These are phyloP conservation scores for Penicillium olsonii DNA, from an alignment of 2,329 filamentous ascomycete genomes.

Conservation along the genomic window DNA sequence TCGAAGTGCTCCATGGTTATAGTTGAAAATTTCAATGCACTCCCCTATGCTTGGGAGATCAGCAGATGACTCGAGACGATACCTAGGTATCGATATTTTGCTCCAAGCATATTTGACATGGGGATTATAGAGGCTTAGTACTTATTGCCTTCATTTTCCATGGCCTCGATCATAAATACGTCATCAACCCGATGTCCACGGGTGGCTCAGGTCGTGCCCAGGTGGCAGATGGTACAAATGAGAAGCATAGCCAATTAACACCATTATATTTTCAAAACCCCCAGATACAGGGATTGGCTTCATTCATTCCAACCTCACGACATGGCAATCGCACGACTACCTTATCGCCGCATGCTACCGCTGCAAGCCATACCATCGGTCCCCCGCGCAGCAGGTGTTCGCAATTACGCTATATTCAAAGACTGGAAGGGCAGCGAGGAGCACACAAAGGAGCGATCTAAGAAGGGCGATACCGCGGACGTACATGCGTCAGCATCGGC, in stretches of 20 bases:
- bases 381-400: conserved; percentile 9
- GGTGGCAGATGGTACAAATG: neutral
- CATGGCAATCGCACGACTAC: conserved; percentile 14
- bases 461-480: conserved; percentile 37
- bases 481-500: conserved; percentile 30
- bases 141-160: neutral
- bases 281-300: neutral
- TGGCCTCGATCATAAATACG: conserved; percentile 33
- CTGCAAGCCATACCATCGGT: conserved; percentile 19
- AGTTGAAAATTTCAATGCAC: too few species aligned
- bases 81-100: too few species aligned
- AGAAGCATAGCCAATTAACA: neutral
- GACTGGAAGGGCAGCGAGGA: conserved; percentile 42
- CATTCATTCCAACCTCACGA: neutral
- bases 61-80: too few species aligned
- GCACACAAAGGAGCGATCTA: conserved; percentile 32
- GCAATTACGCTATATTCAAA: conserved; percentile 23
- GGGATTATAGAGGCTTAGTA: too few species aligned
- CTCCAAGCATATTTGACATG: too few species aligned
- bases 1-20: too few species aligned
- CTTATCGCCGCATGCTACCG: conserved; percentile 16
- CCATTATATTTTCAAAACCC: neutral
- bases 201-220: too few species aligned
- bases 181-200: conserved; percentile 23
- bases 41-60: too few species aligned